Evolutionary conservation across 2,329 filamentous ascomycete species (phyloP).

Genomic region (Akanthomyces uredinophilus): DNA sequence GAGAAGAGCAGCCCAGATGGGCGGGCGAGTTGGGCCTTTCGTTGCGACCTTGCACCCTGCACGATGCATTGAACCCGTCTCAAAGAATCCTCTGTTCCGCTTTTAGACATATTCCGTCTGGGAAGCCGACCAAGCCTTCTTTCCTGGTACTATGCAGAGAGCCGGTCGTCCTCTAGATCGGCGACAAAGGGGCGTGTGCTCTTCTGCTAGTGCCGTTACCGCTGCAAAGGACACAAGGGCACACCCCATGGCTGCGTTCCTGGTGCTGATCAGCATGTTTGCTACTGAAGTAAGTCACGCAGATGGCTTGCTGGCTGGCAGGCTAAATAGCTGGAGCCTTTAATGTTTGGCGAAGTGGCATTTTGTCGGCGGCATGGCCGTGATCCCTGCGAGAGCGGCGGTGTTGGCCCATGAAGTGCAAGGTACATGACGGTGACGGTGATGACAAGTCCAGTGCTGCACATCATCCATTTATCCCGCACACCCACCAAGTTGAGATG

Average conservation of each 20-base stretch:
- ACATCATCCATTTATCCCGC: not conserved
- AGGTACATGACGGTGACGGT: constrained; percentile 4
- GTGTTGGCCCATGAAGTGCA: not conserved
- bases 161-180: not conserved
- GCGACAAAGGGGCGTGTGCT: not conserved
- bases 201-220: not conserved
- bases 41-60: not conserved
- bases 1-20: not conserved
- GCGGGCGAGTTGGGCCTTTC: not conserved
- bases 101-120: constrained; percentile 1
- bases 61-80: not conserved
- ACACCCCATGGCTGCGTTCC: not conserved
- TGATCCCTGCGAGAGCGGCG: not conserved
- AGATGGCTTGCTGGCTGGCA: not conserved
- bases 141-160: not conserved
- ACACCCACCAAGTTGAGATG: not conserved
- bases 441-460: not conserved
- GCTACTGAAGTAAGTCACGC: not conserved
- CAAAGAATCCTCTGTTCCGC: not conserved
- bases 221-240: not conserved
- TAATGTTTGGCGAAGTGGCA: not conserved
- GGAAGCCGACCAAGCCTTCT: not conserved
- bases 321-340: not conserved
- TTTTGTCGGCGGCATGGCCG: not conserved
- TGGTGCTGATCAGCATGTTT: not conserved